Evolutionary conservation across 805 yeast species (phyloP).

Genomic region (Wickerhamomyces hampshirensis): DNA sequence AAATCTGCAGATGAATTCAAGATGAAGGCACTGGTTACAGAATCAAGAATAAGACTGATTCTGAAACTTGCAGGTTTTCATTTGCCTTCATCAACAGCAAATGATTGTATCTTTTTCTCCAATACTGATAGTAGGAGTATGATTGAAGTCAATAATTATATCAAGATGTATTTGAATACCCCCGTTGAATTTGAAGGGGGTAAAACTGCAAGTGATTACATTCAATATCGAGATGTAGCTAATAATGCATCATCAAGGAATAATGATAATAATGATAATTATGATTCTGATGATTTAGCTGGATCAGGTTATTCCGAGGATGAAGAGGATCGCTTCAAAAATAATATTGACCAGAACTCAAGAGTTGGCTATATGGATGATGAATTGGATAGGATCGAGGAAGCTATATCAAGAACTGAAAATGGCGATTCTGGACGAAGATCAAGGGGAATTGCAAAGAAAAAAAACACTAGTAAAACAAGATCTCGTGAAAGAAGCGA

Average conservation of each 20-base stretch:
- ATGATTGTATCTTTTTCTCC: constrained; percentile 35
- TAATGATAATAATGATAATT: constrained; percentile 33
- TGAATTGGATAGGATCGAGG: constrained; percentile 16
- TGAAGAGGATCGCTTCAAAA: constrained; percentile 30
- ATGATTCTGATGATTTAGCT: constrained; percentile 27
- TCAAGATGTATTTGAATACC: constrained; percentile 38
- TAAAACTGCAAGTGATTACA: constrained; percentile 29
- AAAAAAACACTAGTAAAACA: constrained; percentile 9
- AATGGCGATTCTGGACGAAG: neutral
- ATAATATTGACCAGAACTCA: constrained; percentile 18
- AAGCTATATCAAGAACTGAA: constrained; percentile 9
- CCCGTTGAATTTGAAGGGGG: constrained; percentile 33
- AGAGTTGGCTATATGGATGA: constrained; percentile 17
- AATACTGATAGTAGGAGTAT: constrained; percentile 29
- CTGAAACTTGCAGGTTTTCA: constrained; percentile 42
- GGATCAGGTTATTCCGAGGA: constrained; percentile 26
- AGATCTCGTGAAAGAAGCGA: constrained; percentile 4
- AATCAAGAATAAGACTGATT: constrained; percentile 45
- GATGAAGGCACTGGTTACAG: constrained; percentile 33
- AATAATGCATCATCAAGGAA: constrained; percentile 31
- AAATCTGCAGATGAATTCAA: constrained; percentile 17
- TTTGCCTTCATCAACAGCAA: constrained; percentile 36
- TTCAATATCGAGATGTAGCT: constrained; percentile 21
- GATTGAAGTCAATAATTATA: constrained; percentile 29
- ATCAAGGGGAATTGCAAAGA: constrained; percentile 21